Evolutionary conservation across 2,329 filamentous ascomycete species (phyloP), one percentile per base, ranked within the genome.

Genomic region (Bipolaris gigantea): DNA sequence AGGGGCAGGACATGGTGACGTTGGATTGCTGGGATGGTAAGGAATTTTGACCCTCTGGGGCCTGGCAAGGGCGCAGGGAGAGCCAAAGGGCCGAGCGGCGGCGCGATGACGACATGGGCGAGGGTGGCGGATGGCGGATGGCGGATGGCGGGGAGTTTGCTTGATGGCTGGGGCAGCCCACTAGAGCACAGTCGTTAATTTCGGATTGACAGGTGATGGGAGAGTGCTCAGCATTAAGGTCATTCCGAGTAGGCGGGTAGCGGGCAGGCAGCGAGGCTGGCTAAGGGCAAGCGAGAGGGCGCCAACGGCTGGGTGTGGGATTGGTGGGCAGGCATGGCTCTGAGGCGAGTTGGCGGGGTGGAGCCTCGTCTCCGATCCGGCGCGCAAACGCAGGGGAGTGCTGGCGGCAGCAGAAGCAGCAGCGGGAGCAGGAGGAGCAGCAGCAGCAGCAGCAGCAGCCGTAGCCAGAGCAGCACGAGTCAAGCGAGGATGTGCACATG

Each of bases 171-270:
- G 56, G 43, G 39, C n/a, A 36, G 53, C 55, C 60, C 64, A 67
- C 64, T 68, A 63, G 62, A 52, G 53, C 55, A 55, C 65, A 56
- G 65, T 72, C 71, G 67, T 73, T 73, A 72, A 74, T 74, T 62
- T 74, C 72, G 72, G 72, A 61, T 67, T 63, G 57, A 58, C 54
- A 57, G 55, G 41, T 46, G 56, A 50, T 63, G 58, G 53, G 63
- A 53, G 55, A 53, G 59, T 47, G 59, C 50, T 52, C 53, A 55
- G 51, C 53, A 53, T 57, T 57, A 63, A 60, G 48, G 51, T 40
- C 10, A 30, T 53, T 57, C 60, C 53, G 60, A 64, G 61, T 56
- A 70, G 64, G 62, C 62, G 55, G 59, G 48, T 57, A 59, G 55
- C 61, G 57, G 66, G 63, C 61, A 56, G 63, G 64, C 58, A 48